Percentiles rank a stretch among this genome's conserved stretches.
phyloP scores from a whole-genome alignment of 2,329 filamentous ascomycete genomes.

The Fusarium odoratissimum region DNA sequence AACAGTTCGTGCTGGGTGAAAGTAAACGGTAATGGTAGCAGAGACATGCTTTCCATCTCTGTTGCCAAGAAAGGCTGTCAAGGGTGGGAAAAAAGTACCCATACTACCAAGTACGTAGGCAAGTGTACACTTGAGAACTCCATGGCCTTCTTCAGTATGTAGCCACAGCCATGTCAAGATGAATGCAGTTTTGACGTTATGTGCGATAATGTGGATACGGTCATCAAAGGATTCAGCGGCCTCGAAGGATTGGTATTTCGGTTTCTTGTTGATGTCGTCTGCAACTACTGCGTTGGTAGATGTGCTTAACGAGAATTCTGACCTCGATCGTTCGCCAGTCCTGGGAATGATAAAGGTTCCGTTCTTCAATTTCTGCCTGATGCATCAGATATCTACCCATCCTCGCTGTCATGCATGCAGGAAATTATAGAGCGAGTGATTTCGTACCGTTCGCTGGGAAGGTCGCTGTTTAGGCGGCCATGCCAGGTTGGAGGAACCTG shows the following conservation, averaged over 20 bases:
- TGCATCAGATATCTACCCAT: conserved; percentile 16
- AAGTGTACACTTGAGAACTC: conserved; percentile 89
- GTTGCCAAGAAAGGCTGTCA: conserved; percentile 80
- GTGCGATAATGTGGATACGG: conserved; percentile 48
- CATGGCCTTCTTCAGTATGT: conserved; percentile 78
- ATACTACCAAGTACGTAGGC: conserved; percentile 89
- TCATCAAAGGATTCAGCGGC: conserved; percentile 50
- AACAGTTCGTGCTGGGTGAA: conserved; percentile 86
- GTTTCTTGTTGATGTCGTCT: conserved; percentile 15
- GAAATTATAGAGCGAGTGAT: background rate
- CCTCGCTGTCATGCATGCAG: background rate
- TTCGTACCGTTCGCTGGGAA: conserved; percentile 60
- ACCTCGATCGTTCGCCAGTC: conserved; percentile 86
- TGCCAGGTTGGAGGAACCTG: conserved; percentile 46
- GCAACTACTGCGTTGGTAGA: conserved; percentile 48
- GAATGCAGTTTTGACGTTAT: conserved; percentile 54
- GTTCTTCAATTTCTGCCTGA: conserved; percentile 76
- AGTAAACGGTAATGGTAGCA: conserved; percentile 93
- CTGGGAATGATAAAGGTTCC: conserved; percentile 88
- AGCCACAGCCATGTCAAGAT: conserved; percentile 67
- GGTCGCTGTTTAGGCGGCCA: conserved; percentile 58
- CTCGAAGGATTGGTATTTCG: conserved; percentile 35
- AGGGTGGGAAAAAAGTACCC: conserved; percentile 81
- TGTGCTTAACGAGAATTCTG: conserved; percentile 80
- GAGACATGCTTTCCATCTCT: conserved; percentile 95